Base-by-base conservation (phyloP, 176 grass and related monocot species). In the Aechmea fasciata region DNA sequence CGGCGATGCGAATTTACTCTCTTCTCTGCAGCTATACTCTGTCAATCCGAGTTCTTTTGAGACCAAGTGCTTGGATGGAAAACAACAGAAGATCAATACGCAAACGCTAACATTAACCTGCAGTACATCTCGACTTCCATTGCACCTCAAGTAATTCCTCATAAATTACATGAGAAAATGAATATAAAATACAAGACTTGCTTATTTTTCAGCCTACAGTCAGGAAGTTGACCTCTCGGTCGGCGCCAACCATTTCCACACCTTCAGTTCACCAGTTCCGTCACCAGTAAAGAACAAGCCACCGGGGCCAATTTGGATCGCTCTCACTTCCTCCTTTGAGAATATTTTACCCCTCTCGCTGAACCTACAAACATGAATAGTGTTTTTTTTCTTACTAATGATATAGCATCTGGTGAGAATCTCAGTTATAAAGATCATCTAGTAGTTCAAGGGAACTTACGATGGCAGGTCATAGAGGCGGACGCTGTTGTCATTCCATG, bases 201-300 rank as follows among this genome's bases (percentile, higher is more conserved):
- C 9, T 15, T 61, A 18, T 15, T 10, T 57, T 19, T 61, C 55
- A 61, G 7, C 7, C 9, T 26, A n/a, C 9, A 9, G 17, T 79
- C 83, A 85, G 66, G 28, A 71, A 49, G 82, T 80, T 73, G 81
- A 79, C 65, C 70, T 68, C 71, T 70, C 74, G 50, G 76, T 79
- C 63, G 33, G 33, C 33, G 71, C 65, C 51, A 83, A 19, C 84
- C 91, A 96, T 71, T 86, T 78, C 95, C 95, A 94, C 70, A 99
- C 95, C 79, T 88, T 94, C 26, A 99, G 73, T 66, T 99, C 95
- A 77, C 95, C 95, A 10, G 87, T 86, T 51, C 84, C 95, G 75
- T 99, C 95, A 71, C 90, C 95, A 12, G 87, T 90, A 62, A 99
- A 99, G 86, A 99, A 99, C 74, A 99, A 85, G 61, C 95, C 87